These are phyloP conservation scores for Lyophyllum shimeji DNA, from an alignment of 768 basidiomycete genomes.

Conservation along the genomic window DNA sequence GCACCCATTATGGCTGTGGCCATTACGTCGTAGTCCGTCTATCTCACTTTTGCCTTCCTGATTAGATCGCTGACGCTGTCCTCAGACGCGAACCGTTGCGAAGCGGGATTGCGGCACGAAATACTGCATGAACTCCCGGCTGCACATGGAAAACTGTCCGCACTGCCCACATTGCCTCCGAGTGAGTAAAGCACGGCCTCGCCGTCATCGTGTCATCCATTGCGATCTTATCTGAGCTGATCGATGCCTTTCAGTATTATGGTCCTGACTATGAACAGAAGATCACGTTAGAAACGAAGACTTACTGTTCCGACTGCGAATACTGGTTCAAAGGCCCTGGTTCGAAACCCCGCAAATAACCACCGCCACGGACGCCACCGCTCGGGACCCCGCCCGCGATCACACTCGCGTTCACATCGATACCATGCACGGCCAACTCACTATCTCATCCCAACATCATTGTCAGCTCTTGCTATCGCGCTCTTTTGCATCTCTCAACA, in stretches of 20 bases:
- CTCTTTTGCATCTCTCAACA: slow-evolving; percentile 5
- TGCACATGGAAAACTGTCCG: slow-evolving; percentile 33
- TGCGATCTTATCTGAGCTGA: slow-evolving; percentile 11
- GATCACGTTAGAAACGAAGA: slow-evolving; percentile 47
- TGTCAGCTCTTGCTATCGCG: slow-evolving; percentile 13
- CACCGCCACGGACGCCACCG: slow-evolving; percentile 18
- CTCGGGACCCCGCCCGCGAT: too few relatives aligned
- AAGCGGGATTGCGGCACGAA: slow-evolving; percentile 57
- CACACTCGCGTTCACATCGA: slow-evolving; percentile 1
- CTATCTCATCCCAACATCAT: slow-evolving; percentile 2
- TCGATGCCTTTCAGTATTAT: slow-evolving; percentile 49
- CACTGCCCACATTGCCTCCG: slow-evolving; percentile 44
- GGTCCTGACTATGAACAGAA: slow-evolving; percentile 71
- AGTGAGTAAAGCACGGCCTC: slow-evolving; percentile 28
- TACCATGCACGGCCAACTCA: slow-evolving; percentile 1
- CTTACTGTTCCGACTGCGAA: slow-evolving; percentile 57
- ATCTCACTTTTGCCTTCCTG: slow-evolving; percentile 8
- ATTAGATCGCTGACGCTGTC: slow-evolving; percentile 11
- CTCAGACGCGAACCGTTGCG: slow-evolving; percentile 47
- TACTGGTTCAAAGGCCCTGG: slow-evolving; percentile 57
- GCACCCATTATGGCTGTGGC: slow-evolving; percentile 74
- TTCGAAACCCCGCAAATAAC: slow-evolving; percentile 32
- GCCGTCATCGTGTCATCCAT: slow-evolving; percentile 5
- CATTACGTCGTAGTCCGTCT: slow-evolving; percentile 69
- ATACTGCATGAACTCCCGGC: slow-evolving; percentile 36